Conservation (phyloP, 495 filamentous ascomycete genomes). For the Penicillium diatomitis region DNA sequence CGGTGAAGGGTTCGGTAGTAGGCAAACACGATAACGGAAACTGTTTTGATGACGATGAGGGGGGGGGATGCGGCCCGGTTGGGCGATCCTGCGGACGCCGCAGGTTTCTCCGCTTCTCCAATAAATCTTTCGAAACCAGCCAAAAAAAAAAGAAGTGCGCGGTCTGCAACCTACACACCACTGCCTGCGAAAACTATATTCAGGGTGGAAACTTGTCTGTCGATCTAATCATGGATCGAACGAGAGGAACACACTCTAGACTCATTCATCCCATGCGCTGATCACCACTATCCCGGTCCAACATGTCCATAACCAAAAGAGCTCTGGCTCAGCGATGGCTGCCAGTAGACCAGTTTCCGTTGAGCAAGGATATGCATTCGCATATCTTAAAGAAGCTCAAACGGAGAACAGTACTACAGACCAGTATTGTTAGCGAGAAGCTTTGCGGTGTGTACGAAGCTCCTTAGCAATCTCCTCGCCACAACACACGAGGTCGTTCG, state of each 20-base stretch:
- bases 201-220: too few relatives aligned
- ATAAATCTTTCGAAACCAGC: neutral
- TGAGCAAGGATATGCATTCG: conserved; percentile 11
- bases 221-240: too few relatives aligned
- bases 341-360: conserved; percentile 10
- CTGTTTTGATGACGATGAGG: neutral
- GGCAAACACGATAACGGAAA: neutral
- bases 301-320: conserved; percentile 1
- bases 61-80: conserved; percentile 4
- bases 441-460: conserved; percentile 47
- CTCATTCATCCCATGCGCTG: too few relatives aligned
- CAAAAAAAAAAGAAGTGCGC: neutral
- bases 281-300: neutral
- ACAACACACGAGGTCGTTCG: neutral
- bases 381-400: neutral
- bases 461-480: neutral
- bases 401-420: neutral
- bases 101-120: conserved; percentile 5
- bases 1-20: neutral
- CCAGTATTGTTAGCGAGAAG: conserved; percentile 45
- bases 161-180: too few relatives aligned
- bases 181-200: too few relatives aligned
- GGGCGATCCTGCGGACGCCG: conserved; percentile 2
- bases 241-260: too few relatives aligned
- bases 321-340: neutral